phyloP scores from a whole-genome alignment of 2,329 filamentous ascomycete genomes.

The Pyricularia grisea region DNA sequence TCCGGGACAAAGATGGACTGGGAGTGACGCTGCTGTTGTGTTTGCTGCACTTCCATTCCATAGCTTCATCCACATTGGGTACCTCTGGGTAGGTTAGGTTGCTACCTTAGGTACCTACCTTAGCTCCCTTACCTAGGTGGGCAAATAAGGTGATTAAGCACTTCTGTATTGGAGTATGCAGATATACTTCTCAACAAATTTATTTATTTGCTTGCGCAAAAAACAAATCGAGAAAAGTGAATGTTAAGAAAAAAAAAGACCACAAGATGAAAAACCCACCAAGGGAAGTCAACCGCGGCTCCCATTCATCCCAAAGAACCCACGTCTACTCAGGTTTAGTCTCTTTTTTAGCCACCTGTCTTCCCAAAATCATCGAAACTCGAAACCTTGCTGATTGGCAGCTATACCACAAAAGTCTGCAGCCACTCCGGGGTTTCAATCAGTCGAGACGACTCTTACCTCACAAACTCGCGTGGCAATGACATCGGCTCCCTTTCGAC shows the following conservation, averaged over 20 bases:
- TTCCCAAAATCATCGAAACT: background rate
- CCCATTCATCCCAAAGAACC: background rate
- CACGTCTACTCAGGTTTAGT: background rate
- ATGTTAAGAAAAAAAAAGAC: background rate
- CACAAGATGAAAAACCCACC: background rate
- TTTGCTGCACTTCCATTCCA: background rate
- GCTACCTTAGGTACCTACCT: too few relatives aligned
- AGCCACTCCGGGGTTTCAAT: background rate
- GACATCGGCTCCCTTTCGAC: background rate
- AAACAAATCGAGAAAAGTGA: background rate
- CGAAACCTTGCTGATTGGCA: background rate
- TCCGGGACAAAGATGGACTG: background rate
- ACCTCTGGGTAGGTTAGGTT: too few relatives aligned
- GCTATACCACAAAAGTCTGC: background rate
- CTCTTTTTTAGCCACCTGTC: background rate
- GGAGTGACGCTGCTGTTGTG: background rate
- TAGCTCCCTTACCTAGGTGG: too few relatives aligned
- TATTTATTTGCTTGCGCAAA: background rate
- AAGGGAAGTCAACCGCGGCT: background rate
- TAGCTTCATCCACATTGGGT: background rate
- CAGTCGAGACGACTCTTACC: background rate
- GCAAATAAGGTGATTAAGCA: background rate
- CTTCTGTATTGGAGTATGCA: background rate
- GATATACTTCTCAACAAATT: background rate
- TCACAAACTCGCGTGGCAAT: background rate